Evolutionary conservation across 1,284 basidiomycete species (phyloP).

Genomic region (Trametes polyzona): DNA sequence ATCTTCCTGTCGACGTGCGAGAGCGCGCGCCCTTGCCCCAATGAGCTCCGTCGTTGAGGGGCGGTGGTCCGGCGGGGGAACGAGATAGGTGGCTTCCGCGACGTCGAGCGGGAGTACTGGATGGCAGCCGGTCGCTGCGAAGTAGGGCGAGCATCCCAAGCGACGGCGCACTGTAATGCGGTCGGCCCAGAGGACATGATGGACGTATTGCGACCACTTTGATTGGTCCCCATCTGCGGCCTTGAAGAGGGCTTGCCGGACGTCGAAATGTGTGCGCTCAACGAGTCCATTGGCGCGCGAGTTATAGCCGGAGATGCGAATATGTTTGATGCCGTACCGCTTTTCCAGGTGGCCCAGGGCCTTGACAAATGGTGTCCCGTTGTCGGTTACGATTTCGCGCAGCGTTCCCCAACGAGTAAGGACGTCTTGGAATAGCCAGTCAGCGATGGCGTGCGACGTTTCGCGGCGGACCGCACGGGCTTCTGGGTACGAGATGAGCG

Average conservation of each 20-base stretch:
- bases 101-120: slow-evolving; percentile 46
- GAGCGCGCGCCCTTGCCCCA: slow-evolving; percentile 26
- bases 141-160: slow-evolving; percentile 43
- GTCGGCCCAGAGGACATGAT: too few species aligned
- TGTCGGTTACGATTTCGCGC: slow-evolving; percentile 32
- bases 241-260: slow-evolving; percentile 40
- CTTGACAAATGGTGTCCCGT: slow-evolving; percentile 34
- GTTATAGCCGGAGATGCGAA: slow-evolving; percentile 50
- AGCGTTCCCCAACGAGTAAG: slow-evolving; percentile 29
- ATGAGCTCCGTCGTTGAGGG: slow-evolving; percentile 31
- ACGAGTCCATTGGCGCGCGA: too few species aligned
- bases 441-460: slow-evolving; percentile 15
- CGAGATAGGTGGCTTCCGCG: slow-evolving; percentile 42
- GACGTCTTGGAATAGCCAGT: slow-evolving; percentile 34
- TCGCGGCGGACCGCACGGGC: slow-evolving; percentile 20
- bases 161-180: slow-evolving; percentile 35
- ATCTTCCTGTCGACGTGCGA: slow-evolving; percentile 32
- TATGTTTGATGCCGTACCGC: slow-evolving; percentile 42
- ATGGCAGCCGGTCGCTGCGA: slow-evolving; percentile 40
- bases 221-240: too few species aligned
- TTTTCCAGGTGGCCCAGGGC: slow-evolving; percentile 32
- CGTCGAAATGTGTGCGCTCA: slow-evolving; percentile 41
- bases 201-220: too few species aligned
- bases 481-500: slow-evolving; percentile 28
- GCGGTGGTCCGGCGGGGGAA: slow-evolving; percentile 22